Percentiles rank a stretch among this genome's conserved stretches.
Conservation (phyloP, 2,329 filamentous ascomycete genomes). For the Lecanoromycetidae sp. region DNA sequence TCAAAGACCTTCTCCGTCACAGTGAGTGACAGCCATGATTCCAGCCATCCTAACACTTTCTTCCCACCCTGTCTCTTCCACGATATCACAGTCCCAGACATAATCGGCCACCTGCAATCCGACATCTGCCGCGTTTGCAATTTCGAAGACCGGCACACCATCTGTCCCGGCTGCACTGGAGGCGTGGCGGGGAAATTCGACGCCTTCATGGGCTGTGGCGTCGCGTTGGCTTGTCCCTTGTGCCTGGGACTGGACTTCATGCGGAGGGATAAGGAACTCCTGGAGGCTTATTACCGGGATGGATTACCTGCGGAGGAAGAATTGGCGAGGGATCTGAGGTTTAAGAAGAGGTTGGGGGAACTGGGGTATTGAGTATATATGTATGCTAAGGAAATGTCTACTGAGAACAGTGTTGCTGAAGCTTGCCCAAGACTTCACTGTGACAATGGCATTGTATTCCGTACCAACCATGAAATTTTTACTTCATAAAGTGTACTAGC, state of each 20-base stretch:
- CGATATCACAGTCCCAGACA: background rate
- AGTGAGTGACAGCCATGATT: background rate
- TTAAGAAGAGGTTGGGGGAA: background rate
- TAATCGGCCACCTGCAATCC: background rate
- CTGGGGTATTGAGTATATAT: too few relatives aligned
- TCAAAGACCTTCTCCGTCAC: background rate
- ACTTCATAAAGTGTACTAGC: too few relatives aligned
- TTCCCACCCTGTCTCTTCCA: background rate
- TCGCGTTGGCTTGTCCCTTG: slow-evolving; percentile 1
- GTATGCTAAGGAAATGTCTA: too few relatives aligned
- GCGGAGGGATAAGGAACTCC: background rate
- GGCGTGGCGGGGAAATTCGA: background rate
- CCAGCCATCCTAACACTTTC: too few relatives aligned
- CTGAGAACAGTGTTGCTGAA: too few relatives aligned
- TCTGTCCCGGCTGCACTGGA: slow-evolving; percentile 1
- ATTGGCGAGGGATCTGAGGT: background rate
- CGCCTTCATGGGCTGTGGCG: slow-evolving; percentile 4
- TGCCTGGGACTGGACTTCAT: slow-evolving; percentile 2
- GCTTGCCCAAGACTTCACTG: too few relatives aligned
- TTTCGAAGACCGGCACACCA: background rate
- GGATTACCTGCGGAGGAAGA: background rate
- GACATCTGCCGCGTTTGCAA: background rate
- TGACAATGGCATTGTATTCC: too few relatives aligned
- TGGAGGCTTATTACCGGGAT: background rate
- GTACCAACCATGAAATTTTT: too few relatives aligned